phyloP scores from a whole-genome alignment of 768 basidiomycete genomes.

The Tephrocybe rancida region DNA sequence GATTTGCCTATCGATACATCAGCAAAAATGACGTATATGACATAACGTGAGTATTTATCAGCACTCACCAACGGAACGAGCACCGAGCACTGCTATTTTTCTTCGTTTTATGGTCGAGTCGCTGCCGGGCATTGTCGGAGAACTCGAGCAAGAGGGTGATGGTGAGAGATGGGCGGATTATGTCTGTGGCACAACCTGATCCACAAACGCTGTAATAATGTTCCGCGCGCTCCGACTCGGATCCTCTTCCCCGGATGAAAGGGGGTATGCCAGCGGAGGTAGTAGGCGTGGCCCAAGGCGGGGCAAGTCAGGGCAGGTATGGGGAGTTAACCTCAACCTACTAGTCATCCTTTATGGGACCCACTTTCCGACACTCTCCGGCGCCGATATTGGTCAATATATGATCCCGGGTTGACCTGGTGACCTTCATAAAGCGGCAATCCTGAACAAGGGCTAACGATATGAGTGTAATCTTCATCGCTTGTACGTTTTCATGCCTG shows the following conservation, averaged over 20 bases:
- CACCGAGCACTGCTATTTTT: conserved; percentile 84
- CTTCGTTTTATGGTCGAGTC: conserved; percentile 62
- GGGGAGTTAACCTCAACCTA: conserved; percentile 12
- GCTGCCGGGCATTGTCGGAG: conserved; percentile 23
- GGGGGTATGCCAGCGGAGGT: background rate
- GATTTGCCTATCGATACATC: conserved; percentile 73
- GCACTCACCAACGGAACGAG: conserved; percentile 79
- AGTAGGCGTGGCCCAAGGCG: background rate
- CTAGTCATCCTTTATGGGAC: conserved; percentile 9
- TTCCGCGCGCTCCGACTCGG: conserved; percentile 16
- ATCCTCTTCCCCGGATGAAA: conserved; percentile 8
- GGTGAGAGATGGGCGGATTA: conserved; percentile 11
- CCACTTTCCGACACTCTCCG: conserved; percentile 2
- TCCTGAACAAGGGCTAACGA: conserved; percentile 12
- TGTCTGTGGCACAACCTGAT: conserved; percentile 5
- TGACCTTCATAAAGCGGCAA: conserved; percentile 15
- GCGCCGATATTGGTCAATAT: conserved; percentile 10
- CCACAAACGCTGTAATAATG: conserved; percentile 7
- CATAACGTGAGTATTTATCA: conserved; percentile 17
- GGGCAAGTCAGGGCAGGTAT: conserved; percentile 10
- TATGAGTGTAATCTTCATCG: conserved; percentile 13
- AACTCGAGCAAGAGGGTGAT: conserved; percentile 27
- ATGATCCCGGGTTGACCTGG: conserved; percentile 14
- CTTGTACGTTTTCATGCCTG: conserved; percentile 20
- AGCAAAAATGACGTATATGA: conserved; percentile 17